phyloP scores from a whole-genome alignment of 2,329 filamentous ascomycete genomes.

The Colletotrichum sp. region DNA sequence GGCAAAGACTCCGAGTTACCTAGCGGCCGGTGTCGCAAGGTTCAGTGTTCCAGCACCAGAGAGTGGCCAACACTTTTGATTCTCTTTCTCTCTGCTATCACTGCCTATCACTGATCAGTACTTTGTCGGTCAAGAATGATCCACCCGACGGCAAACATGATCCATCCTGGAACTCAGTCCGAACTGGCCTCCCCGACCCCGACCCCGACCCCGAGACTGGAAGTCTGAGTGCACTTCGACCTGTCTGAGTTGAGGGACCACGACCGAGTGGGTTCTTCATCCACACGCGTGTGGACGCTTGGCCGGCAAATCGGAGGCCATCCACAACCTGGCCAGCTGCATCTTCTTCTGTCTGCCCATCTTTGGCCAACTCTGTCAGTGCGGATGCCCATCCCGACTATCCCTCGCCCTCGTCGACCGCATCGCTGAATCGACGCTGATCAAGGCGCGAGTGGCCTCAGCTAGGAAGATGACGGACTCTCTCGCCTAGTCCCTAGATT shows the following conservation, averaged over 20 bases:
- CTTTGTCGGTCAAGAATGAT: neutral
- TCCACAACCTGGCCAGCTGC: neutral
- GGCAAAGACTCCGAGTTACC: neutral
- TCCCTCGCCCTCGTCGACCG: neutral
- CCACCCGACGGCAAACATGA: neutral
- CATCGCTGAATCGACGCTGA: neutral
- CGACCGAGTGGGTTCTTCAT: neutral
- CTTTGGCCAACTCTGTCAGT: slow-evolving; percentile 2
- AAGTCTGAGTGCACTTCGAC: neutral
- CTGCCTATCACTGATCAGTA: neutral
- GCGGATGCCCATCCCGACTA: neutral
- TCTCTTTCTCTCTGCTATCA: neutral
- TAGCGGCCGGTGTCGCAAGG: slow-evolving; percentile 12
- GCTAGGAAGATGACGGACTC: neutral
- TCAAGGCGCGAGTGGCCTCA: neutral
- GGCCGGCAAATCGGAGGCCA: neutral
- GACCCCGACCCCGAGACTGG: neutral
- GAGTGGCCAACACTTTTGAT: neutral
- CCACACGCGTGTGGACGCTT: neutral
- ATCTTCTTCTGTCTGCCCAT: neutral
- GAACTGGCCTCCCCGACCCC: neutral
- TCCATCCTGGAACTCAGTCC: neutral
- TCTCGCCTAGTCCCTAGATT: neutral
- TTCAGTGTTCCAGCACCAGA: neutral
- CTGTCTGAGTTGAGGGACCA: neutral